A percentile compares a stretch with the other conserved stretches of the same genome.
phyloP scores from a whole-genome alignment of 2,329 filamentous ascomycete species.

The Cladosporium sp. region DNA sequence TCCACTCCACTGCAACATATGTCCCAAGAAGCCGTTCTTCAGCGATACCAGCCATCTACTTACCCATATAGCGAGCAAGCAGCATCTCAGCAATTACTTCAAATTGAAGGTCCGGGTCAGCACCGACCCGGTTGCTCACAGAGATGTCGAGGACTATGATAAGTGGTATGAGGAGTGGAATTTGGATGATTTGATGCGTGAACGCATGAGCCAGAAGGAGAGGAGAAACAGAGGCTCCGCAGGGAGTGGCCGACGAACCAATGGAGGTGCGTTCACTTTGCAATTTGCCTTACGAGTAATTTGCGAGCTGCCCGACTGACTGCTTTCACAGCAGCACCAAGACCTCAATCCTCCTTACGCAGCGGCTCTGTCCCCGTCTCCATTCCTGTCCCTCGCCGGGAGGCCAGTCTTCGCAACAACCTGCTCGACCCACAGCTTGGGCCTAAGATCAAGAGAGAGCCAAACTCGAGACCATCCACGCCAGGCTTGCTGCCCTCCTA shows the following conservation, averaged over 20 bases:
- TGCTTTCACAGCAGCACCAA: not conserved
- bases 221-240: slow-evolving; percentile 38
- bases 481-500: slow-evolving; percentile 18
- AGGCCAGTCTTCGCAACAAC: slow-evolving; percentile 23
- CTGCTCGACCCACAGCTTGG: slow-evolving; percentile 30
- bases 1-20: slow-evolving; percentile 76
- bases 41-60: slow-evolving; percentile 89
- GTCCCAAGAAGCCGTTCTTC: slow-evolving; percentile 73
- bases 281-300: not conserved
- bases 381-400: slow-evolving; percentile 11
- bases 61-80: slow-evolving; percentile 88
- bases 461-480: slow-evolving; percentile 25
- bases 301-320: slow-evolving; percentile 9
- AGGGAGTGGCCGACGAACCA: slow-evolving; percentile 2
- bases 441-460: slow-evolving; percentile 22
- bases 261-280: slow-evolving; percentile 1
- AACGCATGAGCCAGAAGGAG: slow-evolving; percentile 74
- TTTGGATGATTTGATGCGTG: slow-evolving; percentile 69
- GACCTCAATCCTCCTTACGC: slow-evolving; percentile 17
- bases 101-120: slow-evolving; percentile 71
- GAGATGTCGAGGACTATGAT: slow-evolving; percentile 65
- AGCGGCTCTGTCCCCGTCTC: slow-evolving; percentile 21
- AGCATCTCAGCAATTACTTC: slow-evolving; percentile 82
- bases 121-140: slow-evolving; percentile 52
- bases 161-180: slow-evolving; percentile 71